phyloP scores from a whole-genome alignment of 108 stramenopile species.

The Cyclotella choctawhatcheeana region DNA sequence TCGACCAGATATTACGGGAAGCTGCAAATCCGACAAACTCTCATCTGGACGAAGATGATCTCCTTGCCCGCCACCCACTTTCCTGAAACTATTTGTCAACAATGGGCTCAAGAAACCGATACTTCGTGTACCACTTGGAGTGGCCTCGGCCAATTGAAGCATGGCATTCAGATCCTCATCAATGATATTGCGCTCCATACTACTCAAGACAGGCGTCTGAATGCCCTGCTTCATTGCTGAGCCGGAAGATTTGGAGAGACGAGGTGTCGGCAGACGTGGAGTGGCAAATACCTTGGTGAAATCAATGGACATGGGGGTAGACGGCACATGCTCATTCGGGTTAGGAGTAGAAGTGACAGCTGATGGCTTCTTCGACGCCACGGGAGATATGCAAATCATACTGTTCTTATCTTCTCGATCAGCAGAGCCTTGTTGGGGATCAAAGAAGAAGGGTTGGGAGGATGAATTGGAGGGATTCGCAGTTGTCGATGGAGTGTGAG shows the following conservation, averaged over 20 bases:
- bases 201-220: constrained; percentile 59
- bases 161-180: constrained; percentile 87
- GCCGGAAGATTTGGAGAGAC: constrained; percentile 25
- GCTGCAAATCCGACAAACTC: constrained; percentile 37
- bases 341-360: not conserved
- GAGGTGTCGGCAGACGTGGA: constrained; percentile 39
- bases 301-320: constrained; percentile 67
- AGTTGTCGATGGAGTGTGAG: constrained; percentile 56
- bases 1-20: constrained; percentile 44
- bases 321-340: constrained; percentile 20
- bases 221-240: constrained; percentile 45
- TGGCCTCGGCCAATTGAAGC: constrained; percentile 77
- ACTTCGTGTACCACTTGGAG: constrained; percentile 49
- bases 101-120: constrained; percentile 44
- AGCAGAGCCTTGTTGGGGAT: constrained; percentile 47
- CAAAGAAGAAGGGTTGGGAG: constrained; percentile 67
- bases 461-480: constrained; percentile 66
- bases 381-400: constrained; percentile 87
- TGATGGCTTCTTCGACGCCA: constrained; percentile 51
- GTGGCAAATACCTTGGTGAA: constrained; percentile 80
- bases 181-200: constrained; percentile 77
- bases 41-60: constrained; percentile 2
- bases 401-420: constrained; percentile 40
- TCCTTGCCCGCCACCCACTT: constrained; percentile 11
- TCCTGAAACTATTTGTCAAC: constrained; percentile 42